Evolutionary conservation across 192 early-diverging fungal genomes (phyloP).

Genomic region (Coemansia guatemalensis): DNA sequence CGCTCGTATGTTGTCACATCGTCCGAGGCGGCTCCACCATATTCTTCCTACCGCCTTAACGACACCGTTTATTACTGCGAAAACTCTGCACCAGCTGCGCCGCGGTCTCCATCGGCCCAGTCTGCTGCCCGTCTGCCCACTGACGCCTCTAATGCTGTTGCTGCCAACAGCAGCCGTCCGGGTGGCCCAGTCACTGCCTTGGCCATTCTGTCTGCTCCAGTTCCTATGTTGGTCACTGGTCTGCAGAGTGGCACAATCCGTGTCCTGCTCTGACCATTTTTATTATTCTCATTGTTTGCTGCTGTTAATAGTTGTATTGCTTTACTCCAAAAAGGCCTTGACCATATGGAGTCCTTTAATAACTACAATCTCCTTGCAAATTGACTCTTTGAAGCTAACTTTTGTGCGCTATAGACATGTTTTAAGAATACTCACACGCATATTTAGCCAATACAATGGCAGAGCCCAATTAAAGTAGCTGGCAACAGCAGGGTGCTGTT

Average conservation of each 20-base stretch:
- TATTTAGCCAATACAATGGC: too few relatives aligned
- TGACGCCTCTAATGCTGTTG: conserved; percentile 13
- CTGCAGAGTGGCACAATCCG: conserved; percentile 41
- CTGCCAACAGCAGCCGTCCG: conserved; percentile 25
- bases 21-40: conserved; percentile 20
- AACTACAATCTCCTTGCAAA: too few relatives aligned
- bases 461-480: too few relatives aligned
- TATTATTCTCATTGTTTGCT: not conserved
- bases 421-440: too few relatives aligned
- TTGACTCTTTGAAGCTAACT: too few relatives aligned
- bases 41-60: conserved; percentile 42
- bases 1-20: conserved; percentile 74
- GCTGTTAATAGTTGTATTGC: not conserved
- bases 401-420: too few relatives aligned
- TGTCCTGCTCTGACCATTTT: conserved; percentile 8
- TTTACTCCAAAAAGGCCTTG: too few relatives aligned
- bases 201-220: conserved; percentile 18
- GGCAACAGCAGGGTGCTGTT: too few relatives aligned
- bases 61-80: conserved; percentile 52
- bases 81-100: conserved; percentile 19
- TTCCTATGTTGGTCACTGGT: conserved; percentile 38
- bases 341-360: too few relatives aligned
- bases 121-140: conserved; percentile 10
- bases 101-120: conserved; percentile 17
- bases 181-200: conserved; percentile 38